phyloP scores from a whole-genome alignment of 305 asterid species.

The Solanum chacoense region DNA sequence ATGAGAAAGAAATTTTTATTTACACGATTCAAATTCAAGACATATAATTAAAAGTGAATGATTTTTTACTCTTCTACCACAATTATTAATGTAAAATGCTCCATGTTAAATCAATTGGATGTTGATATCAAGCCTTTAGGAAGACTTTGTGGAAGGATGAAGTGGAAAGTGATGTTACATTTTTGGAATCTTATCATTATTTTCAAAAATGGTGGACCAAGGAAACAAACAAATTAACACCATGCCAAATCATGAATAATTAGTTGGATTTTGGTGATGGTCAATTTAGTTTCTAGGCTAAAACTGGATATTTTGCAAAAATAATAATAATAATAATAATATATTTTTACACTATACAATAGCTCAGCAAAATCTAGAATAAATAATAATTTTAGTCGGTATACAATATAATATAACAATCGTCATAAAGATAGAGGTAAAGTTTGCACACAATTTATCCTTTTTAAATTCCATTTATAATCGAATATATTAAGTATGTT shows the following conservation, averaged over 20 bases:
- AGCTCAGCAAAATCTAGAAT: not conserved
- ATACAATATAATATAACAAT: no score
- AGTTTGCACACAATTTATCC: accelerated
- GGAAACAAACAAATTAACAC: not conserved
- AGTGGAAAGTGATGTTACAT: not conserved
- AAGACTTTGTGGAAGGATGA: not conserved
- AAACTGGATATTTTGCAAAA: not conserved
- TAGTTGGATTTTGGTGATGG: not conserved
- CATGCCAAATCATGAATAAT: not conserved
- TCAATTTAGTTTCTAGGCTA: not conserved
- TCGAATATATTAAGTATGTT: not conserved
- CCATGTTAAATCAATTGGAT: not conserved
- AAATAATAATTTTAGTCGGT: not conserved
- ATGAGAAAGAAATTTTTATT: not conserved
- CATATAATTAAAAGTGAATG: accelerated
- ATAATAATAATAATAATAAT: no score
- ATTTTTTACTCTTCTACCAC: not conserved
- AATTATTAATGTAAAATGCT: not conserved
- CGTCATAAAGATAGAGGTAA: not conserved
- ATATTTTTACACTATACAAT: not conserved
- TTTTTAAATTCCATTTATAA: no score
- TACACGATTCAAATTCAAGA: not conserved
- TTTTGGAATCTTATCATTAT: not conserved
- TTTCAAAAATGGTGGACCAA: not conserved
- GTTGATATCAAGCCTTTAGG: not conserved